These are phyloP conservation scores for Botrytis pseudocinerea DNA, from an alignment of 2,329 filamentous ascomycete genomes.

Conservation along the genomic window DNA sequence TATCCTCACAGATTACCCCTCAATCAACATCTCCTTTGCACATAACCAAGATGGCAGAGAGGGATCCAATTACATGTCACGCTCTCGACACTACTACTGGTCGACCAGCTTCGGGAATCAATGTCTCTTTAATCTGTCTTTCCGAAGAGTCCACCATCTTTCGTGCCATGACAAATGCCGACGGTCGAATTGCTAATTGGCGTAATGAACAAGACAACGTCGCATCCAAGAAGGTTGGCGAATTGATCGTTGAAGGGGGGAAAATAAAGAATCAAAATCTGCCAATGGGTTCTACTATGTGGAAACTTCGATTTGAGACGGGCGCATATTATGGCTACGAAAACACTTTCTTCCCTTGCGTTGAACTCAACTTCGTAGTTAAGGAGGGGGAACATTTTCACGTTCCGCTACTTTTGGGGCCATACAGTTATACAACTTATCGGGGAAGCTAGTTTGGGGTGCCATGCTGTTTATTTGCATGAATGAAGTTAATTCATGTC, in stretches of 20 bases:
- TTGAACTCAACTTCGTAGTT: slow-evolving; percentile 55
- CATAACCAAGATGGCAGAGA: slow-evolving; percentile 23
- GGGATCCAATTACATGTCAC: slow-evolving; percentile 78
- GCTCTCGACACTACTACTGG: slow-evolving; percentile 80
- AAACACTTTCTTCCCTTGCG: slow-evolving; percentile 58
- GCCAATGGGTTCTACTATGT: slow-evolving; percentile 46
- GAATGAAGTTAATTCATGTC: slow-evolving; percentile 16
- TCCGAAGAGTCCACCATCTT: slow-evolving; percentile 48
- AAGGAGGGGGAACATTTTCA: slow-evolving; percentile 68
- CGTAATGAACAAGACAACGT: slow-evolving; percentile 1
- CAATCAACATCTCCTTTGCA: neutral
- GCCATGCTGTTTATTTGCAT: neutral
- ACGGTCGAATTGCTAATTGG: slow-evolving; percentile 75
- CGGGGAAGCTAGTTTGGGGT: slow-evolving; percentile 60
- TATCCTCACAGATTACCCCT: slow-evolving; percentile 13
- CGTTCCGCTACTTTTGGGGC: slow-evolving; percentile 74
- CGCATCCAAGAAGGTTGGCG: slow-evolving; percentile 6
- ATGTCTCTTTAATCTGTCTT: slow-evolving; percentile 50
- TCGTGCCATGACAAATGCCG: slow-evolving; percentile 69
- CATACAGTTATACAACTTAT: slow-evolving; percentile 82
- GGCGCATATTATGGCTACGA: slow-evolving; percentile 68
- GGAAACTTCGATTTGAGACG: slow-evolving; percentile 73
- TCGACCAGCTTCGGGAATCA: slow-evolving; percentile 64
- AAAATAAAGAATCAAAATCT: slow-evolving; percentile 3
- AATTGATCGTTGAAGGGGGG: slow-evolving; percentile 28